Conservation (phyloP, 2,329 filamentous ascomycete species). For the Phaeomoniella chlamydospora region DNA sequence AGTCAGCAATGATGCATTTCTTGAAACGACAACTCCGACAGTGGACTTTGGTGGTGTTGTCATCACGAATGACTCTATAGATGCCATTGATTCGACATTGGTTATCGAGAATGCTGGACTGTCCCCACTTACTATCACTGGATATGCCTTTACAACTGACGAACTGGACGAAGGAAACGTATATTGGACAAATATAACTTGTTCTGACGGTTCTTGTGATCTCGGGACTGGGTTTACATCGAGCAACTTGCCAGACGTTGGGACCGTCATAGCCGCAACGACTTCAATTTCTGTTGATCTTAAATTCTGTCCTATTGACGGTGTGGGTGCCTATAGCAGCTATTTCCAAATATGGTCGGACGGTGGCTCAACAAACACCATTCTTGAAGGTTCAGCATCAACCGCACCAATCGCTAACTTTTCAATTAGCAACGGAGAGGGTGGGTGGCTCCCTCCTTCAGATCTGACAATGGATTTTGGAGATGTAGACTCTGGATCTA, state of each 20-base stretch:
- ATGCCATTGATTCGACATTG: slow-evolving; percentile 15
- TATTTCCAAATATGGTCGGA: slow-evolving; percentile 15
- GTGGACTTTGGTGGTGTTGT: slow-evolving; percentile 26
- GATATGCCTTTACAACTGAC: slow-evolving; percentile 15
- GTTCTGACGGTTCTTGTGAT: slow-evolving; percentile 8
- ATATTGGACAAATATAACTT: slow-evolving; percentile 15
- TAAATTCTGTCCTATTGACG: slow-evolving; percentile 17
- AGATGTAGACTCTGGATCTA: slow-evolving; percentile 6
- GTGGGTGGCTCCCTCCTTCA: slow-evolving; percentile 15
- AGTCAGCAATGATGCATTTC: slow-evolving; percentile 20
- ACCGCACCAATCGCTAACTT: slow-evolving; percentile 10
- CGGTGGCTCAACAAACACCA: slow-evolving; percentile 8
- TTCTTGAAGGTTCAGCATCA: slow-evolving; percentile 10
- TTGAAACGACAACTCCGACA: slow-evolving; percentile 20
- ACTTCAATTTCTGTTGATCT: slow-evolving; percentile 11
- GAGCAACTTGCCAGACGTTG: slow-evolving; percentile 6
- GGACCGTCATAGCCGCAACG: slow-evolving; percentile 8
- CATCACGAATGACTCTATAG: slow-evolving; percentile 15
- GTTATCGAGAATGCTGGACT: slow-evolving; percentile 24
- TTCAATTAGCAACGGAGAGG: slow-evolving; percentile 17
- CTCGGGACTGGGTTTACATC: slow-evolving; percentile 10
- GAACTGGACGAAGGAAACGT: slow-evolving; percentile 9
- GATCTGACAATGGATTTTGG: slow-evolving; percentile 10
- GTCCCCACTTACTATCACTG: slow-evolving; percentile 19
- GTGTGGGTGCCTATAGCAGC: slow-evolving; percentile 17